Base-by-base conservation (phyloP, 768 basidiomycete genomes). In the Panaeolus papilionaceus region DNA sequence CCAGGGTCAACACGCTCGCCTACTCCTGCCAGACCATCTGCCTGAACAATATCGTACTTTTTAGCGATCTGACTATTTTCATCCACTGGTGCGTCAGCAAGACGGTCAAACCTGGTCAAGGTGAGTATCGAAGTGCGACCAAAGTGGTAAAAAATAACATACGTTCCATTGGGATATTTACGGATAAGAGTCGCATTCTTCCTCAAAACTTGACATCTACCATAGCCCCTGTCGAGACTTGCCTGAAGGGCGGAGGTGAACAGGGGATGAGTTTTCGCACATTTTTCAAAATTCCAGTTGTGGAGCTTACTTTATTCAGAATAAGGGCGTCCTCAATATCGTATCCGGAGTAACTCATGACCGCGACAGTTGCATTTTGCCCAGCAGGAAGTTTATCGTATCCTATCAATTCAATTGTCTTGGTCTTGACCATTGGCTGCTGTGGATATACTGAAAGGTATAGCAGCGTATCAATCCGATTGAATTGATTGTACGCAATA, bases 241-340 rank as follows among this genome's bases (percentile, higher is more conserved):
- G 97, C 95, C 92, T 96, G 58, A 38, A 47, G 44, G 63, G 61
- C 7, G 45, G 37, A 49, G 5, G 40, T 9, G 23, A 28, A 28
- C 37, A 3, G 28, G 28, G 12, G 16, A 28, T 58, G 3, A 37
- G 54, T 58, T 58, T 33, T 37, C 54, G 11, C 54, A 58, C 12
- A 58, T 33, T 37, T 16, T 12, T 26, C 3, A 28, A 26, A 20
- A 33, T 33, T 33, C 3, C 26, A 58, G 4, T 51, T 62, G 45
- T 72, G 18, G 40, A 28, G 42, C 82, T 51, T 63, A 89, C 94
- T 84, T 91, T 95, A 79, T 99, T 99, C 67, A 97, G 83, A 73
- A 99, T 99, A 65, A 99, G 83, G 2, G 98, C 98, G 77, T 99
- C 98, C 82, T 99, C 98, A 70, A 99, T 99, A 84, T 99, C 98